Evolutionary conservation across 2,329 filamentous ascomycete species (phyloP), one percentile per base, ranked within the genome.

Genomic region (Trichophyton schoenleinii): DNA sequence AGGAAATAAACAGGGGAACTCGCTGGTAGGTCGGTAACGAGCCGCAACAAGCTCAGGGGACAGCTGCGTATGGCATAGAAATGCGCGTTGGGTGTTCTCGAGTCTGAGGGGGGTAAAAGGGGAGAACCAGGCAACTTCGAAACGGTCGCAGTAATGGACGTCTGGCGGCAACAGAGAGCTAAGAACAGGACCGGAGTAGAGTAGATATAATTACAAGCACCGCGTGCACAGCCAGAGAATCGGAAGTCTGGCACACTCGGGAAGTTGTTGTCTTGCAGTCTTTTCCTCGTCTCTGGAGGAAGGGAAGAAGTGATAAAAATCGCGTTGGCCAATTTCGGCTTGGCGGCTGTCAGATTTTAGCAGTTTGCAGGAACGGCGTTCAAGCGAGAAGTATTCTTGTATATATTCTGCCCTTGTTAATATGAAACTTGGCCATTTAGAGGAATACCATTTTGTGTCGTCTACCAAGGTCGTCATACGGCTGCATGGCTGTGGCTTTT

Each of bases 141-240:
- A 68, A 69, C 67, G 66, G 66, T 65, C 66, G 65, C 64, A 66
- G 65, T 64, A 62, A 64, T 59, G 62, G 13, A 5, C n/a, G 49
- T 18, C 9, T 31, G 28, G 8, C 28, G 22, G 13, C 44, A 9
- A 48, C n/a, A 9, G 20, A 48, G 18, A 7, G 44, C 20, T 18
- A 20, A 22, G 20, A 13, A 6, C 20, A 18, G 22, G n/a, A 13
- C 44, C 20, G 18, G 20, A 48, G 44, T 48, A 18, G 44, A 9
- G 9, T 20, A 20, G 44, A 48, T 20, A 22, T 5, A 48, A 48
- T 22, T 22, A 13, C 44, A 11, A 20, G 44, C 18, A 4, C 44
- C 20, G 18, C 22, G 9, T 48, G 18, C 20, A 20, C 20, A 22
- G 44, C 18, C 34, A 22, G 44, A 6, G 7, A 20, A 22, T 18